Conservation (phyloP, 768 basidiomycete genomes). For the Serendipita vermifera region DNA sequence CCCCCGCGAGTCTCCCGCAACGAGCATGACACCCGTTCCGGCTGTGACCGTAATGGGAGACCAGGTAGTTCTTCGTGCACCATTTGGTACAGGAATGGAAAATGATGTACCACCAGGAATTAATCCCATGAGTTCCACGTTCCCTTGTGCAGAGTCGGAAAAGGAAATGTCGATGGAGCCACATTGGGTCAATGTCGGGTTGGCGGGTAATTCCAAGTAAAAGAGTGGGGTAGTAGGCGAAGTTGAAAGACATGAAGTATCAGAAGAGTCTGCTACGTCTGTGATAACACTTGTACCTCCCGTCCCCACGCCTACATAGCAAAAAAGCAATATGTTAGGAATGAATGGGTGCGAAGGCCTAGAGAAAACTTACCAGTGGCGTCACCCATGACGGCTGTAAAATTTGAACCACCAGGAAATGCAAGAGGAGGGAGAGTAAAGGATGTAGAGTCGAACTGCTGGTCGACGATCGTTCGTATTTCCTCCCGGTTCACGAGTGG, state of each 20-base stretch:
- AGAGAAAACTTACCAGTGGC: not conserved
- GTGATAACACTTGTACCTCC: slow-evolving; percentile 5
- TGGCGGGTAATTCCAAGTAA: not conserved
- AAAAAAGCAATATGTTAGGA: too few species aligned
- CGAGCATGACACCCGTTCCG: not conserved
- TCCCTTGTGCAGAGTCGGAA: not conserved
- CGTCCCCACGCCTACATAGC: not conserved
- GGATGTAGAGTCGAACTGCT: not conserved
- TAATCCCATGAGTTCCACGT: not conserved
- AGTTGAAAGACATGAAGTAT: not conserved
- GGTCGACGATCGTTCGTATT: slow-evolving; percentile 7
- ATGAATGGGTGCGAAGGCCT: not conserved
- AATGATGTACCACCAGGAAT: not conserved
- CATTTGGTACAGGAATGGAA: not conserved
- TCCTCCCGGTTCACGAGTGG: not conserved
- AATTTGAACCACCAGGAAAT: slow-evolving; percentile 1
- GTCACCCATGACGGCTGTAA: not conserved
- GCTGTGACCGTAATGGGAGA: not conserved
- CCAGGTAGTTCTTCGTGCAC: not conserved
- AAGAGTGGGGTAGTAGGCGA: not conserved
- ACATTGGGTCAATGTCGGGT: not conserved
- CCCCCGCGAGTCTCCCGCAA: not conserved
- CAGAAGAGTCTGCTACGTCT: not conserved
- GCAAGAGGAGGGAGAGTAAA: not conserved
- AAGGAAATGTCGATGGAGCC: not conserved